phyloP scores from a whole-genome alignment of 108 stramenopile genomes.

The Fragilaria radians region DNA sequence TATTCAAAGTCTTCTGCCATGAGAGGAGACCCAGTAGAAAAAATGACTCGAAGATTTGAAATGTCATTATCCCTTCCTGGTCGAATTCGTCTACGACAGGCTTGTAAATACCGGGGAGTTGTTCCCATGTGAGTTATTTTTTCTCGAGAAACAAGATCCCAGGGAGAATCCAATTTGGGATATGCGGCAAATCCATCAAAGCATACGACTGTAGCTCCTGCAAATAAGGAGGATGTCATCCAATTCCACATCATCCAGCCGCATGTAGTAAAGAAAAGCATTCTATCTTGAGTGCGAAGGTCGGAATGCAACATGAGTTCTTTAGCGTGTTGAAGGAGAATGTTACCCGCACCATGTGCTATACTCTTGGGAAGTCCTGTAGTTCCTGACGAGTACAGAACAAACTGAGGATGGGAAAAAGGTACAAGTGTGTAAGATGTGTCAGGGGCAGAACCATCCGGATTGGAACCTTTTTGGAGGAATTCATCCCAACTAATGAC shows the following conservation, averaged over 20 bases:
- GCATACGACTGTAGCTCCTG: slow-evolving; percentile 24
- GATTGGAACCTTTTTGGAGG: slow-evolving; percentile 8
- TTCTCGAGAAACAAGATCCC: slow-evolving; percentile 19
- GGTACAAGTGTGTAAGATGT: slow-evolving; percentile 7
- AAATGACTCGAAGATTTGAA: slow-evolving; percentile 15
- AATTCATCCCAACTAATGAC: slow-evolving; percentile 21
- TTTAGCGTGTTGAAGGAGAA: slow-evolving; percentile 26
- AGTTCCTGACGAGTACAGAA: slow-evolving; percentile 30
- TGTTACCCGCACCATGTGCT: slow-evolving; percentile 34
- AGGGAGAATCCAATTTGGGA: slow-evolving; percentile 25
- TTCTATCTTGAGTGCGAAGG: slow-evolving; percentile 22
- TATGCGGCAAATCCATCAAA: slow-evolving; percentile 34
- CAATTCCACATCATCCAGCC: slow-evolving; percentile 50
- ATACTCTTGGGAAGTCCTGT: slow-evolving; percentile 32
- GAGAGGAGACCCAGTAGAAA: slow-evolving; percentile 28
- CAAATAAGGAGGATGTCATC: slow-evolving; percentile 19
- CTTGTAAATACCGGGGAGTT: slow-evolving; percentile 26
- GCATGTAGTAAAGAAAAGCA: slow-evolving; percentile 32
- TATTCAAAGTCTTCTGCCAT: slow-evolving; percentile 28
- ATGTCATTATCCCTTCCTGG: slow-evolving; percentile 20
- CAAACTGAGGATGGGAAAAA: slow-evolving; percentile 30
- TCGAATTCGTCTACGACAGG: slow-evolving; percentile 20
- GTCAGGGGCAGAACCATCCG: slow-evolving; percentile 20
- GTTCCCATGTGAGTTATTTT: slow-evolving; percentile 30
- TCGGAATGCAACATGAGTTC: slow-evolving; percentile 33